Percentiles rank a stretch among this genome's conserved stretches.
Evolutionary conservation across 2,329 filamentous ascomycete genomes (phyloP).

Genomic region (Arachnopeziza araneosa): DNA sequence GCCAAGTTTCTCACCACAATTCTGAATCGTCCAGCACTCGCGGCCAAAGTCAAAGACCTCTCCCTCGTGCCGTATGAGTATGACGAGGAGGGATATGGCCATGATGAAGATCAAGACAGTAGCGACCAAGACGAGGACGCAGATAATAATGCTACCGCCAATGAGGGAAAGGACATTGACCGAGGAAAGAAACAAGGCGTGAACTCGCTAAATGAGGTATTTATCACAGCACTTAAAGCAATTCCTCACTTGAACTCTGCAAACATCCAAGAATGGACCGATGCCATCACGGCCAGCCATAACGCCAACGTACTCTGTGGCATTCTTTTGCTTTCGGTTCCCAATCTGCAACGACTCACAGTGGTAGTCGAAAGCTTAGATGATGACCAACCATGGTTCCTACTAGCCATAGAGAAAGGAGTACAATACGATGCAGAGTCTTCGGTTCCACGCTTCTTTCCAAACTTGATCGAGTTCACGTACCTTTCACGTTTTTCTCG

Average conservation of each 20-base stretch:
- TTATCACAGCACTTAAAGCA: background rate
- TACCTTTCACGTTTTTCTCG: no score
- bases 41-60: background rate
- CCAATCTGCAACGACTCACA: background rate
- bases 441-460: background rate
- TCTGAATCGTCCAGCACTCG: background rate
- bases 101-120: background rate
- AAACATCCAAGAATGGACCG: background rate
- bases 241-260: background rate
- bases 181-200: no score
- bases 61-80: background rate
- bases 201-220: no score
- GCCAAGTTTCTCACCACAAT: background rate
- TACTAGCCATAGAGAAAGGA: background rate
- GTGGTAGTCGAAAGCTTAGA: background rate
- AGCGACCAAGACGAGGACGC: background rate
- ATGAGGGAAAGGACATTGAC: no score
- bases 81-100: background rate
- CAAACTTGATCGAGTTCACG: background rate
- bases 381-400: background rate
- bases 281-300: background rate
- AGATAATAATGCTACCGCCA: no score
- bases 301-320: background rate
- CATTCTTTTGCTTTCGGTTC: background rate
- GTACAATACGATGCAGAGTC: background rate